These are phyloP conservation scores for Ceratocystis huliohia DNA, from an alignment of 2,329 filamentous ascomycete genomes.

Conservation along the genomic window DNA sequence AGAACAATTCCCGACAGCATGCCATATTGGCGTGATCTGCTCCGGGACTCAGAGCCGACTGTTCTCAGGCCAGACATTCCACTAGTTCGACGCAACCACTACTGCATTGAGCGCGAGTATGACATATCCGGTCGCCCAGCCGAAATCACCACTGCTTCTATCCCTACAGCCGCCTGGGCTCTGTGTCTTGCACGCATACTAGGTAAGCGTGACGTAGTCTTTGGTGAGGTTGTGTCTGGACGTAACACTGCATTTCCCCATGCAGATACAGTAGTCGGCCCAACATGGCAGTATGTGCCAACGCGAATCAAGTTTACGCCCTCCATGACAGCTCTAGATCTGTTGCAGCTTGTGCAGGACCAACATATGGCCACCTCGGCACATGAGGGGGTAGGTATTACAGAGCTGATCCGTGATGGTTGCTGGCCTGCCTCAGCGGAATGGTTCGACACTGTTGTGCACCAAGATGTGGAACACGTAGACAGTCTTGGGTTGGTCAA, in stretches of 20 bases:
- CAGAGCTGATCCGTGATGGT: slow-evolving; percentile 40
- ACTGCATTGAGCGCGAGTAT: slow-evolving; percentile 32
- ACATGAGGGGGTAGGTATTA: slow-evolving; percentile 42
- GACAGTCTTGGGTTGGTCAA: slow-evolving; percentile 37
- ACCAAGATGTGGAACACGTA: slow-evolving; percentile 50
- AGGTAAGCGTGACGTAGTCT: slow-evolving; percentile 43
- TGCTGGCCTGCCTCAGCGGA: slow-evolving; percentile 31
- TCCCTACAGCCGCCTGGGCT: slow-evolving; percentile 57
- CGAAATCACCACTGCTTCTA: slow-evolving; percentile 49
- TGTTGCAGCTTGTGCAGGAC: slow-evolving; percentile 42
- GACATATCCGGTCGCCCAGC: slow-evolving; percentile 37
- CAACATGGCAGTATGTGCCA: slow-evolving; percentile 55
- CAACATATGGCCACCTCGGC: slow-evolving; percentile 45
- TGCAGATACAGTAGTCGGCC: slow-evolving; percentile 47
- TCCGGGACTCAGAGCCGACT: slow-evolving; percentile 40
- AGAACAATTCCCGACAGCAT: slow-evolving; percentile 37
- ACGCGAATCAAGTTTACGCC: slow-evolving; percentile 44
- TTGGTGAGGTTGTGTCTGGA: slow-evolving; percentile 54
- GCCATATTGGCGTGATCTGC: slow-evolving; percentile 48
- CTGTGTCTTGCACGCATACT: slow-evolving; percentile 46
- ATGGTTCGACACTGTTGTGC: slow-evolving; percentile 45
- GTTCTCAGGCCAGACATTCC: slow-evolving; percentile 31
- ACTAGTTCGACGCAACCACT: slow-evolving; percentile 30
- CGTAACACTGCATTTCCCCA: slow-evolving; percentile 42
- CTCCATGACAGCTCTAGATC: slow-evolving; percentile 38